phyloP scores from a whole-genome alignment of 1,284 basidiomycete genomes.

The Microbotryum scabiosae region DNA sequence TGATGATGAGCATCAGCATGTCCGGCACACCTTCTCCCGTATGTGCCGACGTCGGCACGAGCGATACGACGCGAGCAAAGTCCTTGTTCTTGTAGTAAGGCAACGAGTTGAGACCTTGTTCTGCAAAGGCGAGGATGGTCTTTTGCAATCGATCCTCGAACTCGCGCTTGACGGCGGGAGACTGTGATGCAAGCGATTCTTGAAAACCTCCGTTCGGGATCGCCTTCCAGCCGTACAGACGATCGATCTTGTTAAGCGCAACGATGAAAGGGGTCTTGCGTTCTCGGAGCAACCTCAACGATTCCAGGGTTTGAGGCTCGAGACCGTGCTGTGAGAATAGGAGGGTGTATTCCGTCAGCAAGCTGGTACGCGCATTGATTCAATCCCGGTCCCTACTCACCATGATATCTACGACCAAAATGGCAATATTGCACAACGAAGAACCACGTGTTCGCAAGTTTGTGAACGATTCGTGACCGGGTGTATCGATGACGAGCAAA shows the following conservation, averaged over 20 bases:
- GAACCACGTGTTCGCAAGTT: slow-evolving; percentile 94
- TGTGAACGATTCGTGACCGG: slow-evolving; percentile 99
- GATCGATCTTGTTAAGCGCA: slow-evolving; percentile 98
- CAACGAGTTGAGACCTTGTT: slow-evolving; percentile 92
- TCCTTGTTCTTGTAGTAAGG: slow-evolving; percentile 98
- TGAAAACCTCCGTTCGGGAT: slow-evolving; percentile 88
- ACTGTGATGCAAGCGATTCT: slow-evolving; percentile 82
- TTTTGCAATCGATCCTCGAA: slow-evolving; percentile 83
- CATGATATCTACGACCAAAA: slow-evolving; percentile 98
- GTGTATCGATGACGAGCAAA: slow-evolving; percentile 94
- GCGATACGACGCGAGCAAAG: slow-evolving; percentile 85
- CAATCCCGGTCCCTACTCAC: slow-evolving; percentile 42
- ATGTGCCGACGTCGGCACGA: slow-evolving; percentile 95
- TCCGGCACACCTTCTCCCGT: slow-evolving; percentile 99
- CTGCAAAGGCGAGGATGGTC: slow-evolving; percentile 86
- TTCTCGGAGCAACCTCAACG: slow-evolving; percentile 81
- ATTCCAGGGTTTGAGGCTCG: slow-evolving; percentile 95
- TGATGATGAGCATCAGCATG: slow-evolving; percentile 97
- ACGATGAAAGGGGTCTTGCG: slow-evolving; percentile 99
- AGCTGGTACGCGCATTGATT: not conserved
- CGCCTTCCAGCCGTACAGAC: slow-evolving; percentile 90
- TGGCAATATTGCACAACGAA: slow-evolving; percentile 97
- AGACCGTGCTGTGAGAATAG: slow-evolving; percentile 65
- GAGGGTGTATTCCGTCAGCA: not conserved
- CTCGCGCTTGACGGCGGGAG: slow-evolving; percentile 71